Evolutionary conservation across 768 basidiomycete species (phyloP).

Genomic region (Basidioascus undulatus): DNA sequence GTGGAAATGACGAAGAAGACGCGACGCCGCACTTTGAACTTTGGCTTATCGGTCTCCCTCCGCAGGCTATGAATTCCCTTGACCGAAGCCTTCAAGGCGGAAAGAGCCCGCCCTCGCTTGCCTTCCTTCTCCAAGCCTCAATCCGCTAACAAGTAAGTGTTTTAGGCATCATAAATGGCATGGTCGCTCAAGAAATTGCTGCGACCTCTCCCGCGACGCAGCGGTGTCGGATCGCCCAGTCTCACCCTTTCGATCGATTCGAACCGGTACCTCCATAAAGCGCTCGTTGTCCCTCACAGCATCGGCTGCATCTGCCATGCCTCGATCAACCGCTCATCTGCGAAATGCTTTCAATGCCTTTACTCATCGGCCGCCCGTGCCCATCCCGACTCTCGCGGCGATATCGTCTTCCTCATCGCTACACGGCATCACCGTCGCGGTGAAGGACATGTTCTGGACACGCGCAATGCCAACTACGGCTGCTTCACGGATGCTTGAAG

Average conservation of each 20-base stretch:
- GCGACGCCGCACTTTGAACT: background rate
- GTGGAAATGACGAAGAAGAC: background rate
- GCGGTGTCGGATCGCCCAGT: background rate
- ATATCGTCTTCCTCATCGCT: too few species aligned
- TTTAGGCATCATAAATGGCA: background rate
- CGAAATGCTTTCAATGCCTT: too few species aligned
- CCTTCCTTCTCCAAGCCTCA: background rate
- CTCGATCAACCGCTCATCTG: too few species aligned
- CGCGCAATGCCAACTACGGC: slow-evolving; percentile 1
- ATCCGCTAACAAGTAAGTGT: background rate
- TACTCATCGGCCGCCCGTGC: too few species aligned
- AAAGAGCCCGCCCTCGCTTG: too few species aligned
- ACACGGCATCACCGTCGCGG: background rate
- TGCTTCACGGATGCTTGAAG: slow-evolving; percentile 2
- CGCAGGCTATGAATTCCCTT: background rate
- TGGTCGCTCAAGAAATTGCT: background rate
- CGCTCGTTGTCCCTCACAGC: too few species aligned
- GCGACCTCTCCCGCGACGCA: background rate
- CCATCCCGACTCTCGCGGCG: too few species aligned
- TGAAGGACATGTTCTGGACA: slow-evolving; percentile 10
- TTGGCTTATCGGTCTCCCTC: background rate
- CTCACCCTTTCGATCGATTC: background rate
- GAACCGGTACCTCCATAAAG: background rate
- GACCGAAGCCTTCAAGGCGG: background rate
- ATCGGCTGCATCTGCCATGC: too few species aligned